Evolutionary conservation across 148 eudicot genomes (phyloP).

Genomic region (Gaultheria prostrata): DNA sequence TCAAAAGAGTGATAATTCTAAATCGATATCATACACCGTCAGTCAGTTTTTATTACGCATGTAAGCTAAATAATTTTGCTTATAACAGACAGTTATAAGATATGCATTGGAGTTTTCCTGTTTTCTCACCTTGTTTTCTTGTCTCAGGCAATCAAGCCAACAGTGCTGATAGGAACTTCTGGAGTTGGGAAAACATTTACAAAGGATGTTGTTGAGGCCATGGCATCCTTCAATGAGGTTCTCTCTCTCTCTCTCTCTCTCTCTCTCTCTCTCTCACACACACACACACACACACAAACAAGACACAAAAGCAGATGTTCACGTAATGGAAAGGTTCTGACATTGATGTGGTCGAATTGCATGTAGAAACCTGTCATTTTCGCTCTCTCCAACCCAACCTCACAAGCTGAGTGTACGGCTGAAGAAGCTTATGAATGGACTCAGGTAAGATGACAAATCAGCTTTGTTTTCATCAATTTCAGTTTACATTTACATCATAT

Average conservation of each 20-base stretch:
- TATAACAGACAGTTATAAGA: background rate
- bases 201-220: constrained; percentile 77
- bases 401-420: constrained; percentile 93
- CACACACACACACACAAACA: too few species aligned
- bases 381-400: constrained; percentile 90
- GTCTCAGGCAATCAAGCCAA: constrained; percentile 70
- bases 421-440: constrained; percentile 97
- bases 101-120: background rate
- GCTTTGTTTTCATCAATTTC: background rate
- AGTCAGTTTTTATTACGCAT: background rate
- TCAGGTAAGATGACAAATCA: constrained; percentile 39
- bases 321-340: background rate
- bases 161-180: constrained; percentile 86
- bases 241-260: constrained; percentile 4
- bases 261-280: constrained; percentile 6
- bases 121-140: background rate
- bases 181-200: constrained; percentile 84
- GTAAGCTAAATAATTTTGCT: background rate
- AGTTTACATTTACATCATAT: background rate
- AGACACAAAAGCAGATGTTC: background rate
- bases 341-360: constrained; percentile 17
- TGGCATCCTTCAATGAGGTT: constrained; percentile 75
- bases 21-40: background rate
- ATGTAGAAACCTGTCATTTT: constrained; percentile 88
- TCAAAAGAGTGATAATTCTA: background rate